These are phyloP conservation scores for Usnea hakonensis DNA, from an alignment of 495 filamentous ascomycete species.

Conservation along the genomic window DNA sequence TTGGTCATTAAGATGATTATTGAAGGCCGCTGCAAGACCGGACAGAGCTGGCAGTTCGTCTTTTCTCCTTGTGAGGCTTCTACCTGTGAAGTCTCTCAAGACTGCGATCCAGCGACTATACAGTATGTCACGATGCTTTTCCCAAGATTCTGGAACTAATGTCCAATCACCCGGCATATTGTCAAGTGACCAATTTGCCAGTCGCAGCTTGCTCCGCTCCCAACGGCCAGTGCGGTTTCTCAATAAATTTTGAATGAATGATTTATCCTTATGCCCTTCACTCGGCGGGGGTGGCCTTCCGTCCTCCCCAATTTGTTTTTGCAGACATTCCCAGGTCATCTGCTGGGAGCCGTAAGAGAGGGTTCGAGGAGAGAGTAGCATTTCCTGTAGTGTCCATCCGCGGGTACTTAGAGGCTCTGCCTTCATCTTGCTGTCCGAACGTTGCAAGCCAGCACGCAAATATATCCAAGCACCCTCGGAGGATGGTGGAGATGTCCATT, in stretches of 20 bases:
- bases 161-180: neutral
- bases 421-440: neutral
- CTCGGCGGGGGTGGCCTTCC: neutral
- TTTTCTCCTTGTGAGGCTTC: constrained; percentile 9
- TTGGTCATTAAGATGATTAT: neutral
- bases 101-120: too few species aligned
- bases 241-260: neutral
- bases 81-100: too few species aligned
- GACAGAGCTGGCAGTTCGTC: neutral
- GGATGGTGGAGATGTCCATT: neutral
- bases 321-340: neutral
- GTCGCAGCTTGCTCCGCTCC: neutral
- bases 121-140: neutral
- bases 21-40: neutral
- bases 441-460: neutral
- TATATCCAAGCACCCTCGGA: neutral
- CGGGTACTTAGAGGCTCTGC: neutral
- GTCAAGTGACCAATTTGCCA: neutral
- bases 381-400: neutral
- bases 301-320: neutral
- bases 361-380: neutral
- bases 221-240: neutral
- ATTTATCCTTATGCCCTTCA: neutral
- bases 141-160: neutral
- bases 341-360: neutral